Percentiles rank a stretch among this genome's conserved stretches.
phyloP scores from a whole-genome alignment of 2,329 filamentous ascomycete species.

The Cadophora luteo-olivacea region DNA sequence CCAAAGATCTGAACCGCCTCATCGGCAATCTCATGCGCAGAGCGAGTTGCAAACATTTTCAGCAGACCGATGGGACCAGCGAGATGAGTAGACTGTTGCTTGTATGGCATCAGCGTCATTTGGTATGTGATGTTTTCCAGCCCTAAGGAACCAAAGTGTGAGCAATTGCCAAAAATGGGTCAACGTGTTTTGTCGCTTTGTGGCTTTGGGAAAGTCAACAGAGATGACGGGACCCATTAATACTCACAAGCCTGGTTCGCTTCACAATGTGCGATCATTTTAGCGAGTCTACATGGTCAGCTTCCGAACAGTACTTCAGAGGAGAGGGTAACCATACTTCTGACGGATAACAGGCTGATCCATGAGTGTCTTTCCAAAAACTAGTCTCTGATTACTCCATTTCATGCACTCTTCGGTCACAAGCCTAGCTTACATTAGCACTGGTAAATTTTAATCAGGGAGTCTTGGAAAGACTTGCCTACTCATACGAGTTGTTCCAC shows the following conservation, averaged over 20 bases:
- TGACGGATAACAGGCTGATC: conserved; percentile 83
- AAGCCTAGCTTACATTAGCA: conserved; percentile 50
- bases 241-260: conserved; percentile 72
- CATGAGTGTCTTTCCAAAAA: conserved; percentile 83
- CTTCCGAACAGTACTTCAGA: background rate
- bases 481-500: conserved; percentile 67
- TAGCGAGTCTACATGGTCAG: conserved; percentile 65
- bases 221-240: background rate
- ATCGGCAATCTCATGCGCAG: conserved; percentile 81
- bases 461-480: background rate
- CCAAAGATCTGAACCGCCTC: conserved; percentile 87
- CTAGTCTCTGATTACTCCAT: conserved; percentile 85
- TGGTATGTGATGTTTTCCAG: conserved; percentile 85
- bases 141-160: conserved; percentile 48
- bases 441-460: background rate
- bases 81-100: conserved; percentile 74
- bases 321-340: conserved; percentile 60
- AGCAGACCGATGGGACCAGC: conserved; percentile 83
- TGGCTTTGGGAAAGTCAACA: background rate
- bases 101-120: conserved; percentile 86
- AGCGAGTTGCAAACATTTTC: conserved; percentile 79
- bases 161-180: background rate
- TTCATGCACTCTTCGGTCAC: conserved; percentile 86
- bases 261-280: conserved; percentile 85
- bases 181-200: background rate